These are phyloP conservation scores for Jimgerdemannia flammicorona DNA, from an alignment of 192 early-diverging fungal species.

Conservation along the genomic window DNA sequence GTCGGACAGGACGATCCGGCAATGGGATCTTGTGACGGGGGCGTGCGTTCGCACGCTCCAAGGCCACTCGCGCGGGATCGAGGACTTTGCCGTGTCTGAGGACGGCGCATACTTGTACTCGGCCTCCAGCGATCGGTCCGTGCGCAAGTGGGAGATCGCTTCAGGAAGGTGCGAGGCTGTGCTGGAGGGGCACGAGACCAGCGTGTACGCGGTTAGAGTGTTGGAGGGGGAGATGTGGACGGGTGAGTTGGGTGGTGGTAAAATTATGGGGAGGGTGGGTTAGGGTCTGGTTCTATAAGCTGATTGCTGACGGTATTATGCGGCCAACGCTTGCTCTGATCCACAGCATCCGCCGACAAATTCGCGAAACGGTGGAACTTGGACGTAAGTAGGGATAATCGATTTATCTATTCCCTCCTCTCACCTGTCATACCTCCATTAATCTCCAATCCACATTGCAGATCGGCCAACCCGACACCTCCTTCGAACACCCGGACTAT, in stretches of 20 bases:
- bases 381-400: slow-evolving; percentile 44
- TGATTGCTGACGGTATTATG: not conserved
- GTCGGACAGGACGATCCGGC: slow-evolving; percentile 74
- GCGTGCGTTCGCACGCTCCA: slow-evolving; percentile 40
- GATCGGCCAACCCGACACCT: slow-evolving; percentile 67
- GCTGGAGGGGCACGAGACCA: slow-evolving; percentile 76
- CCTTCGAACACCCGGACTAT: slow-evolving; percentile 76
- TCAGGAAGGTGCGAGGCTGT: slow-evolving; percentile 42
- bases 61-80: slow-evolving; percentile 49
- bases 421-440: not conserved
- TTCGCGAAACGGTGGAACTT: slow-evolving; percentile 84
- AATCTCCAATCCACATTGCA: slow-evolving; percentile 28
- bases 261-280: not conserved
- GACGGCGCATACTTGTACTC: slow-evolving; percentile 53
- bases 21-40: slow-evolving; percentile 68
- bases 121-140: slow-evolving; percentile 59
- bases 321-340: not conserved
- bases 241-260: slow-evolving; percentile 28
- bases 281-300: not conserved
- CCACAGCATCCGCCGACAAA: slow-evolving; percentile 84
- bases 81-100: slow-evolving; percentile 42
- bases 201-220: slow-evolving; percentile 61
- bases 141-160: slow-evolving; percentile 59
- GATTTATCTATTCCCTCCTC: not conserved
- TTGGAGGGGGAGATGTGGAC: slow-evolving; percentile 76